Evolutionary conservation across 768 basidiomycete genomes (phyloP), one percentile per base, ranked within the genome.

Genomic region (Artomyces pyxidatus): DNA sequence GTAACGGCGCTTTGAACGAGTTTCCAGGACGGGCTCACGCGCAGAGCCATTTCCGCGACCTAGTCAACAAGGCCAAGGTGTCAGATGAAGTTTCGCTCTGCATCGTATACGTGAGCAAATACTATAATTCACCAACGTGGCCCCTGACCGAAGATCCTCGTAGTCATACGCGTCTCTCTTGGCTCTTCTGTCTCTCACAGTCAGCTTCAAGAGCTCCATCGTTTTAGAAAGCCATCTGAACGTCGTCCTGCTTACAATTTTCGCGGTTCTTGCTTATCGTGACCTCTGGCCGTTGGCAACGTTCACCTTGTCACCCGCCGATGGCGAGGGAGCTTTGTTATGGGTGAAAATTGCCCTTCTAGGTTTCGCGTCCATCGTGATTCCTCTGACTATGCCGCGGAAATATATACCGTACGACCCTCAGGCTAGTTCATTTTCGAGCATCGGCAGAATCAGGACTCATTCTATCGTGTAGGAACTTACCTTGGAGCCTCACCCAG

Each of bases 1-100:
- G 30, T 56, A 45, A 27, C 25, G 17, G 19, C 8, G 4, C 37
- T 10, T 23, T 54, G 37, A 47, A 58, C 29, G 68, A 67, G 49
- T 56, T 58, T 22, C 52, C 59, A 47, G 60, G 63, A 11, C 51
- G 56, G 16, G 59, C 63, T 53, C 59, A 64, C 27, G 49, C 50
- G 55, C 54, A 59, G 50, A 48, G 44, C 51, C 23, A 52, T 4
- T 49, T 17, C 10, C 4, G 19, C 23, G 43, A 25, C 19, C 29
- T 22, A 12, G 27, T 6, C 23, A 28, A 48, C 14, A 44, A 42
- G 6, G 26, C 48, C 22, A 42, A 43, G 6, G 54, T 53, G 35
- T 55, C 51, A 51, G 30, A 53, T 11, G 54, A 55, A 25, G 30
- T 40, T 12, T 30, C 58, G 30, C 25, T 44, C 7, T 27, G 26